Evolutionary conservation across 1,139 yeast genomes (phyloP).

Genomic region (Zygoascus hellenicus): DNA sequence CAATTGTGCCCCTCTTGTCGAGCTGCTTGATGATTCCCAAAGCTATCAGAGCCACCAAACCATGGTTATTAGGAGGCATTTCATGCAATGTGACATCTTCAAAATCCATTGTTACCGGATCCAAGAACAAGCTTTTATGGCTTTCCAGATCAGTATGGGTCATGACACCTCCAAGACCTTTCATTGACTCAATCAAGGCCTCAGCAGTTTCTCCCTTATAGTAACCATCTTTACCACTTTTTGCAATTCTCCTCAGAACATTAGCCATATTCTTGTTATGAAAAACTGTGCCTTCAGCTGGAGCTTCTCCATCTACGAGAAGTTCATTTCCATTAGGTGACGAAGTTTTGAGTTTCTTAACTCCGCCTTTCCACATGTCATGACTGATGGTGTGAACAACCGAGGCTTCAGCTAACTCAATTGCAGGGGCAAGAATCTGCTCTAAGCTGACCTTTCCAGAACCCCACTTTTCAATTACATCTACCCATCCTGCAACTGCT

Average conservation of each 20-base stretch:
- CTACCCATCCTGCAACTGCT: constrained; percentile 72
- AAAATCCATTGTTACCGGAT: constrained; percentile 48
- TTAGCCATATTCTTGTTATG: constrained; percentile 50
- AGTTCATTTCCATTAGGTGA: constrained; percentile 37
- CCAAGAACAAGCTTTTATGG: constrained; percentile 57
- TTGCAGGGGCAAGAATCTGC: constrained; percentile 64
- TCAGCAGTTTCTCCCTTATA: constrained; percentile 66
- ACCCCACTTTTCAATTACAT: constrained; percentile 65
- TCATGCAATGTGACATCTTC: constrained; percentile 53
- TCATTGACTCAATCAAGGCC: constrained; percentile 52
- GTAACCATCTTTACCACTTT: constrained; percentile 57
- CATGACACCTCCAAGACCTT: constrained; percentile 51
- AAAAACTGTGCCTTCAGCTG: constrained; percentile 57
- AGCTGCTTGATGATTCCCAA: constrained; percentile 60
- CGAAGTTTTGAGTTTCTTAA: constrained; percentile 37
- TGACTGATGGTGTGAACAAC: constrained; percentile 59
- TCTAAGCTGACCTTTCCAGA: constrained; percentile 56
- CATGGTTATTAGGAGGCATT: constrained; percentile 81
- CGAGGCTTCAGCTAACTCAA: constrained; percentile 66
- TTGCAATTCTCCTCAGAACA: constrained; percentile 48
- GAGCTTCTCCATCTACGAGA: constrained; percentile 41
- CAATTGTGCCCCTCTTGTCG: constrained; percentile 39
- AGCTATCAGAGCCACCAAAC: constrained; percentile 64
- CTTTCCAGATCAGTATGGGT: constrained; percentile 47
- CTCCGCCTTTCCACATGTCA: constrained; percentile 44